Conservation (phyloP, 192 early-diverging fungal species). For the Geranomyces variabilis region DNA sequence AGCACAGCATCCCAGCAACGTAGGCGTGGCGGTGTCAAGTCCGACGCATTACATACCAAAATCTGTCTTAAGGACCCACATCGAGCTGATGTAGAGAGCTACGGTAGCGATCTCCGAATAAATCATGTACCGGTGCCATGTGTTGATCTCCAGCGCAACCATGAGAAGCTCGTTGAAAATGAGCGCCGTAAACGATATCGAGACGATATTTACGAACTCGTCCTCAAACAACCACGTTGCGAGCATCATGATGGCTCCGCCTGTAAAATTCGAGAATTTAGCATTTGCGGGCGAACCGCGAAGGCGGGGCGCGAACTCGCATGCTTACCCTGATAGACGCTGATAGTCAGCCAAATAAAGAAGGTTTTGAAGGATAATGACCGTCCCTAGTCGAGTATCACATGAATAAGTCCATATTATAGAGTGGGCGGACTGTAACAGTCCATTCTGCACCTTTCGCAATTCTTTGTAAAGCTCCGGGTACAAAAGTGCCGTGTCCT, state of each 20-base stretch:
- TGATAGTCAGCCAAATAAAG: slow-evolving; percentile 91
- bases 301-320: too few relatives aligned
- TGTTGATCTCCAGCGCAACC: slow-evolving; percentile 92
- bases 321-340: slow-evolving; percentile 82
- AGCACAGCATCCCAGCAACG: too few relatives aligned
- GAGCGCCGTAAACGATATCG: slow-evolving; percentile 92
- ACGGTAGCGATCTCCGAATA: slow-evolving; percentile 81
- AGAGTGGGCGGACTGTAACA: slow-evolving; percentile 4
- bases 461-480: slow-evolving; percentile 95
- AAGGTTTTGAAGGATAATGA: slow-evolving; percentile 92
- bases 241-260: slow-evolving; percentile 92
- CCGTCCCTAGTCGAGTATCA: slow-evolving; percentile 60
- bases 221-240: slow-evolving; percentile 94
- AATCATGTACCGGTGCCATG: slow-evolving; percentile 92
- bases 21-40: neutral
- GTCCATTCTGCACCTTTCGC: slow-evolving; percentile 62
- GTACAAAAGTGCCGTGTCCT: slow-evolving; percentile 87
- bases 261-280: neutral
- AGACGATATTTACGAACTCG: slow-evolving; percentile 92
- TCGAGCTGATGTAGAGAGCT: slow-evolving; percentile 82
- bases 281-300: too few relatives aligned
- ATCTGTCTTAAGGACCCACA: slow-evolving; percentile 86
- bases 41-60: slow-evolving; percentile 90
- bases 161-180: slow-evolving; percentile 95
- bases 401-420: neutral